Conservation (phyloP, 164 flowering plant species). For the Tetrastigma voinierianum region DNA sequence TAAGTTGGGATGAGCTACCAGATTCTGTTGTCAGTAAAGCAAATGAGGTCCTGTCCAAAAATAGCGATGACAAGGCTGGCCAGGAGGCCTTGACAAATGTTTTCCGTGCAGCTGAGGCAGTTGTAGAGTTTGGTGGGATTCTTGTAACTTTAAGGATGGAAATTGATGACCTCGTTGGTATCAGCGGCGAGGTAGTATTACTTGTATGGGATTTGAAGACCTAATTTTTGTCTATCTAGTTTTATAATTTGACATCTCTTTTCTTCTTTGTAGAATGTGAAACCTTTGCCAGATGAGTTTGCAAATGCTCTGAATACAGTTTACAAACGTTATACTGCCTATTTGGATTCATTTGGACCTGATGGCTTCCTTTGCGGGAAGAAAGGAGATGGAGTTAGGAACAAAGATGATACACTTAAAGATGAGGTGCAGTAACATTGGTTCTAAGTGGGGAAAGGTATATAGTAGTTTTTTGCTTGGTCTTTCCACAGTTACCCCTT, state of each 20-base stretch:
- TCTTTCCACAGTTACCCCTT: not conserved
- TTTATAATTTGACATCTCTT: too few species aligned
- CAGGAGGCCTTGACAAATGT: constrained; percentile 68
- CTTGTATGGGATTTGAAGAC: not conserved
- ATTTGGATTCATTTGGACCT: constrained; percentile 83
- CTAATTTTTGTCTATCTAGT: too few species aligned
- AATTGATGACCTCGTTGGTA: constrained; percentile 77
- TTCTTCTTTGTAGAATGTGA: constrained; percentile 51
- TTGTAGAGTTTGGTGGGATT: constrained; percentile 68
- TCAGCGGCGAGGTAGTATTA: constrained; percentile 80
- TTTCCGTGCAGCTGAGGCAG: constrained; percentile 89
- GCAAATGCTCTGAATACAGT: constrained; percentile 48
- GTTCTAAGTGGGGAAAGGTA: constrained; percentile 97
- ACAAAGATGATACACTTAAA: constrained; percentile 85
- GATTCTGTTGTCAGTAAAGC: constrained; percentile 49
- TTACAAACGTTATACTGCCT: constrained; percentile 58
- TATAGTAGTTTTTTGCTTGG: not conserved
- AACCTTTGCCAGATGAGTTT: constrained; percentile 56
- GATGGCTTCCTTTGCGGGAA: constrained; percentile 72
- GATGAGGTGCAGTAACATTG: constrained; percentile 84
- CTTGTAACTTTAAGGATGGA: constrained; percentile 72
- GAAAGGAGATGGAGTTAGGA: constrained; percentile 85
- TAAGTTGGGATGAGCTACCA: constrained; percentile 79
- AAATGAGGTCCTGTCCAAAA: constrained; percentile 63
- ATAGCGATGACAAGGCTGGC: constrained; percentile 67